Evolutionary conservation across 352 stramenopile species (phyloP).

Genomic region (Albugo candida): DNA sequence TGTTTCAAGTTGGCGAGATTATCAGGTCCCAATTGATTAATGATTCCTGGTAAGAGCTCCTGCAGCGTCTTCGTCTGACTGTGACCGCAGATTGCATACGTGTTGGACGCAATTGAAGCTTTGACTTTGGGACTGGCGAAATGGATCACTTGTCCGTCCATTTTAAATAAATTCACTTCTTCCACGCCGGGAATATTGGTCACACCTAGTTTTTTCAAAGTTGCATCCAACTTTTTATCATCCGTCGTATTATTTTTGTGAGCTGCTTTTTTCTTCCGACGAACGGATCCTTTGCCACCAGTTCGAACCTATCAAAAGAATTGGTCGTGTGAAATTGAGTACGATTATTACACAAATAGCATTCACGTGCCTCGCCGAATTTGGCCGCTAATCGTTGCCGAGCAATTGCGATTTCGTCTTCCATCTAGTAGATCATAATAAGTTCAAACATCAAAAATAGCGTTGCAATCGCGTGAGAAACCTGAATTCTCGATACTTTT

Average conservation of each 20-base stretch:
- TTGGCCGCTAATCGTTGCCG: conserved; percentile 71
- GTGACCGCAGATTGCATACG: conserved; percentile 92
- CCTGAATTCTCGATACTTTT: too few species aligned
- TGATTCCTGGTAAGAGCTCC: conserved; percentile 94
- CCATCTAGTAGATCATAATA: too few species aligned
- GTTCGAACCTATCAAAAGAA: conserved; percentile 47
- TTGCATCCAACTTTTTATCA: conserved; percentile 94
- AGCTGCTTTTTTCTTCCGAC: conserved; percentile 92
- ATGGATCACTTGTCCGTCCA: conserved; percentile 97
- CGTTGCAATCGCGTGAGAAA: too few species aligned
- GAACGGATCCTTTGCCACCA: conserved; percentile 89
- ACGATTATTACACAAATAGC: not conserved
- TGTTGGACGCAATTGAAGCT: conserved; percentile 95
- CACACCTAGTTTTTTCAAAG: conserved; percentile 96
- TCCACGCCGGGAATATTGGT: conserved; percentile 97
- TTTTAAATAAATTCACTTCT: conserved; percentile 99
- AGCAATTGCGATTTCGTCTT: conserved; percentile 78
- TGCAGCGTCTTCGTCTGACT: conserved; percentile 94
- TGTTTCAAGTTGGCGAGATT: conserved; percentile 92
- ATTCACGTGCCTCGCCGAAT: conserved; percentile 42
- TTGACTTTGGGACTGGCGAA: conserved; percentile 97
- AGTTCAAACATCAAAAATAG: too few species aligned
- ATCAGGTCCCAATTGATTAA: conserved; percentile 96
- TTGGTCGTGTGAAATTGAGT: not conserved
- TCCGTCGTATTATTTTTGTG: conserved; percentile 86